These are phyloP conservation scores for Coprinellus aureogranulatus DNA, from an alignment of 768 basidiomycete genomes.

Conservation along the genomic window DNA sequence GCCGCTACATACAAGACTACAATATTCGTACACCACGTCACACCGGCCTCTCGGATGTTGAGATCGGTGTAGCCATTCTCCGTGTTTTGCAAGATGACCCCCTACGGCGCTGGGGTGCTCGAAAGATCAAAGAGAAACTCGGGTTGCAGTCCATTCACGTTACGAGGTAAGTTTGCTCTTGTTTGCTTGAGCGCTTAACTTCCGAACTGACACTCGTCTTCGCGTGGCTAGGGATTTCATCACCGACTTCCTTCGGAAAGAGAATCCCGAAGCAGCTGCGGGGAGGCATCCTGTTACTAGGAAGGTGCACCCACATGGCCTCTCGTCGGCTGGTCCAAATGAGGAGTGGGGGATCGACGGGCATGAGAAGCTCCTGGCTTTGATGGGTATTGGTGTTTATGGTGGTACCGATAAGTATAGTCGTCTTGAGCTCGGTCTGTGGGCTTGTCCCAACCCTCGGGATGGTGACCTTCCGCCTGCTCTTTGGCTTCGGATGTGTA, in stretches of 20 bases:
- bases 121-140: conserved; percentile 16
- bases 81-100: conserved; percentile 14
- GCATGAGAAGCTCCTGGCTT: conserved; percentile 23
- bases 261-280: conserved; percentile 9
- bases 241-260: background rate
- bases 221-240: conserved; percentile 11
- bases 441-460: conserved; percentile 19
- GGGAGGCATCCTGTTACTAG: conserved; percentile 16
- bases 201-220: background rate
- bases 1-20: conserved; percentile 6
- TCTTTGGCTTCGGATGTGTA: conserved; percentile 14
- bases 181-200: background rate
- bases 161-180: conserved; percentile 6
- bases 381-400: conserved; percentile 26
- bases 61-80: conserved; percentile 9
- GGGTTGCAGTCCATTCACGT: conserved; percentile 12
- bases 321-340: conserved; percentile 25
- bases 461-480: conserved; percentile 17
- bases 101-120: conserved; percentile 11
- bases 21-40: conserved; percentile 7
- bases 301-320: conserved; percentile 19
- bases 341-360: conserved; percentile 30
- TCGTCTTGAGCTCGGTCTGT: conserved; percentile 17
- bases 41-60: conserved; percentile 2
- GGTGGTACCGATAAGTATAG: conserved; percentile 23